Evolutionary conservation across 129 eudicot species (phyloP).

Genomic region (Tagetes patula): DNA sequence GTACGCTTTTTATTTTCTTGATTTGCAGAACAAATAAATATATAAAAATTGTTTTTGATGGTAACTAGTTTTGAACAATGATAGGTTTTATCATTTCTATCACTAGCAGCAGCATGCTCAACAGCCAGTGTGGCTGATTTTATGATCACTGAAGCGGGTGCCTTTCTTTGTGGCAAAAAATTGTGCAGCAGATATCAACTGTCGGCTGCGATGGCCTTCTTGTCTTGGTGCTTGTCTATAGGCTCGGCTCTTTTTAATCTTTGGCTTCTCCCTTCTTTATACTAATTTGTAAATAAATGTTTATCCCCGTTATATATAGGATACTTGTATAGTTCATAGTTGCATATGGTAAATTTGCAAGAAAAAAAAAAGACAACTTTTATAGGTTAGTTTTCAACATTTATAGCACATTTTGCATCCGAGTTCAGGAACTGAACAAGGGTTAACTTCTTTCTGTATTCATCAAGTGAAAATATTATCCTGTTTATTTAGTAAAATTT

Average conservation of each 20-base stretch:
- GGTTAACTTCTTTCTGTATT: conserved; percentile 15
- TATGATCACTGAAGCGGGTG: conserved; percentile 51
- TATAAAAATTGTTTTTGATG: neutral
- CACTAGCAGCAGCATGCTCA: conserved; percentile 91
- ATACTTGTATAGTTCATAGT: neutral
- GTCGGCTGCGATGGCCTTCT: conserved; percentile 91
- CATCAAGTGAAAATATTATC: conserved; percentile 16
- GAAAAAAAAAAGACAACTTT: conserved; percentile 11
- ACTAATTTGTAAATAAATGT: conserved; percentile 24
- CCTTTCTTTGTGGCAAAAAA: conserved; percentile 47
- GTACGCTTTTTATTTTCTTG: conserved; percentile 31
- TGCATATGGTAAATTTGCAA: conserved; percentile 23
- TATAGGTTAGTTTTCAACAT: conserved; percentile 19
- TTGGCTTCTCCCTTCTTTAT: conserved; percentile 75
- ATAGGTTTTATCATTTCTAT: conserved; percentile 78
- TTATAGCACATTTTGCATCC: conserved; percentile 15
- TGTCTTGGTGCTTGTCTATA: conserved; percentile 79
- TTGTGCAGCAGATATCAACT: conserved; percentile 77
- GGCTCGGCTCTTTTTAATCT: conserved; percentile 85
- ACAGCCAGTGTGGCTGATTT: conserved; percentile 83
- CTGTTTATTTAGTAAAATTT: neutral
- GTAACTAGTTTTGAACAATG: neutral
- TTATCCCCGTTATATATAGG: neutral
- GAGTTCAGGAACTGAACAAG: conserved; percentile 32
- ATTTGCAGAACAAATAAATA: neutral